phyloP scores from a whole-genome alignment of 768 basidiomycete genomes.

The Russula olivacea region DNA sequence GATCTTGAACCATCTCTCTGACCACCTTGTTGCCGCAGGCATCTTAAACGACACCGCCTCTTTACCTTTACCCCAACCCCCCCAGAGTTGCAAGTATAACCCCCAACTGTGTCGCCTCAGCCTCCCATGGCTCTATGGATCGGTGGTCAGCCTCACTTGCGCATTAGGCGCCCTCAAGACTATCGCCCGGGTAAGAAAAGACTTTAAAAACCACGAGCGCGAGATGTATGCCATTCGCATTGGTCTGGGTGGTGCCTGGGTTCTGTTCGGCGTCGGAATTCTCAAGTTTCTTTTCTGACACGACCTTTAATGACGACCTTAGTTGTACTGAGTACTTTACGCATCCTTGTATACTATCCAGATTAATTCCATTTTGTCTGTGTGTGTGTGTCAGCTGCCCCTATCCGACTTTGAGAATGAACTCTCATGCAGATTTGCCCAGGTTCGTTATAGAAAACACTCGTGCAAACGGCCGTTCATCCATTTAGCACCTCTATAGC shows the following conservation, averaged over 20 bases:
- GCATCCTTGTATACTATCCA: neutral
- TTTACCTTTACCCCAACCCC: constrained; percentile 9
- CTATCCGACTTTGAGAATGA: neutral
- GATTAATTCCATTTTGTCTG: neutral
- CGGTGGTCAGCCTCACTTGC: constrained; percentile 16
- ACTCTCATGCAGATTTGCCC: neutral
- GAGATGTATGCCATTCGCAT: constrained; percentile 10
- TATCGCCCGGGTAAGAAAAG: constrained; percentile 16
- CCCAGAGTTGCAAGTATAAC: constrained; percentile 11
- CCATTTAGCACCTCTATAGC: neutral
- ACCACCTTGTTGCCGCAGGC: constrained; percentile 10
- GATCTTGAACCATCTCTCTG: constrained; percentile 10
- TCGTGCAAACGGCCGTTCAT: neutral
- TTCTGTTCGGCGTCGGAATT: constrained; percentile 13
- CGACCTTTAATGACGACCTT: neutral
- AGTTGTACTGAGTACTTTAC: constrained; percentile 3
- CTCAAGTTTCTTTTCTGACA: constrained; percentile 11
- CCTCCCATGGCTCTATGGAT: constrained; percentile 22
- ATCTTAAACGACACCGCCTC: constrained; percentile 9
- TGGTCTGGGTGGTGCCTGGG: constrained; percentile 7
- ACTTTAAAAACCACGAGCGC: constrained; percentile 6
- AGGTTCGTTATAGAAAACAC: neutral
- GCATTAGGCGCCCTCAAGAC: constrained; percentile 9
- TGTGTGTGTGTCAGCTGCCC: too few relatives aligned
- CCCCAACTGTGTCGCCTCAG: constrained; percentile 15